Conservation (phyloP, 345 rosid genomes). For the Populus davidiana region DNA sequence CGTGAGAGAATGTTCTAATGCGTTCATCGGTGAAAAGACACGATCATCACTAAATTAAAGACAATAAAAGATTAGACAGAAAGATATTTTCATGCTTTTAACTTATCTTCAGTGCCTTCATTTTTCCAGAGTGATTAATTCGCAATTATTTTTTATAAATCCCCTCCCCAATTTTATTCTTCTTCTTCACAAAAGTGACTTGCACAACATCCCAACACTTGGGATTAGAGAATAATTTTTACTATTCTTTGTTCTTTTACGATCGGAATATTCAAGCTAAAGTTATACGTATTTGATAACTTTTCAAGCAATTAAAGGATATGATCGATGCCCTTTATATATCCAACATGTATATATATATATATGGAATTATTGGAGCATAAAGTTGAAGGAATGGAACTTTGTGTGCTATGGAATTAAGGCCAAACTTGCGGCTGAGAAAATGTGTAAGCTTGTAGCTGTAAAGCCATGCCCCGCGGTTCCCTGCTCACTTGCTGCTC, state of each 20-base stretch:
- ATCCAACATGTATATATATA: too few species aligned
- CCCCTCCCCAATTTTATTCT: too few species aligned
- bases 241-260: neutral
- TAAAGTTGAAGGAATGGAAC: neutral
- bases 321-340: neutral
- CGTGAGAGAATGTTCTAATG: neutral
- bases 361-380: too few species aligned
- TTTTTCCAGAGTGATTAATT: too few species aligned
- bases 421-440: neutral
- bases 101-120: too few species aligned
- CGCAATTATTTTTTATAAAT: too few species aligned
- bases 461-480: neutral
- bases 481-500: neutral
- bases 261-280: neutral
- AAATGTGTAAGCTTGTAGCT: neutral
- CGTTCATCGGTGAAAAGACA: too few species aligned
- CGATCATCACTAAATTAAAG: too few species aligned
- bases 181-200: too few species aligned
- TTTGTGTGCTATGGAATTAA: constrained; percentile 9
- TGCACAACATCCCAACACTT: neutral
- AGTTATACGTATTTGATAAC: neutral
- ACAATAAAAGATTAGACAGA: too few species aligned
- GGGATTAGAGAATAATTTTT: too few species aligned
- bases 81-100: too few species aligned
- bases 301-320: constrained; percentile 11